Base-by-base conservation (phyloP, 1,284 basidiomycete species). In the Pisolithus thermaeus region DNA sequence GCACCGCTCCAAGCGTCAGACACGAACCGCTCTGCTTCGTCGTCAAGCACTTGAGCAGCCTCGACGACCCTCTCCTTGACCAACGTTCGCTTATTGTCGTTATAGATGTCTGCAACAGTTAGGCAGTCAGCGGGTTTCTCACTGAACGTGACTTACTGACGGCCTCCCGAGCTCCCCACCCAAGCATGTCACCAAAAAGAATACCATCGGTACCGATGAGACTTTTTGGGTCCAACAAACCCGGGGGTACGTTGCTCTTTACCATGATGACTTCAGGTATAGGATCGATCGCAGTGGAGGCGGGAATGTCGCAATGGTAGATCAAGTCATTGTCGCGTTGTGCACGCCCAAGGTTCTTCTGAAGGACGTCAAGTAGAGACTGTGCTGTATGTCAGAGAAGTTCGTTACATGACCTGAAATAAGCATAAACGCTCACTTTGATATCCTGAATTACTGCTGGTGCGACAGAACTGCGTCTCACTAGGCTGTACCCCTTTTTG, bases 251-350 rank as follows among this genome's bases (percentile, higher is more conserved):
- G 11, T 72, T 76, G 2, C 84, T 67, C 56, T 86, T 79, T 30
- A 87, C 91, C 70, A 98, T 83, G 4, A 79, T 70, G 2, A 83
- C 82, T 22, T 83, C 82, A 38, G 75, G 70, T 44, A 98, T 84
- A 0, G 78, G 66, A 0, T 86, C 70, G 4, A 97, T 77, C 27
- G 85, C 77, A 2, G 88, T 81, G 1, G 80, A 63, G 0, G 91
- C 73, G 0, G 93, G 94, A 0, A 97, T 79, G 43, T 91, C 84
- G 52, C 92, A 80, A 58, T 97, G 90, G 70, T 99, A 99, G 48
- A 99, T 97, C 5, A 98, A 74, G 66, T 97, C 91, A 63, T 99
- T 99, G 68, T 99, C 97, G 27, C 91, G 81, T 55, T 88, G 82
- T 0, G 95, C 92, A 14, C 91, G 79, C 3, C 75, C 69, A 20